These are phyloP conservation scores for Stephanodiscus minutulus DNA, from an alignment of 108 stramenopile species.

Conservation along the genomic window DNA sequence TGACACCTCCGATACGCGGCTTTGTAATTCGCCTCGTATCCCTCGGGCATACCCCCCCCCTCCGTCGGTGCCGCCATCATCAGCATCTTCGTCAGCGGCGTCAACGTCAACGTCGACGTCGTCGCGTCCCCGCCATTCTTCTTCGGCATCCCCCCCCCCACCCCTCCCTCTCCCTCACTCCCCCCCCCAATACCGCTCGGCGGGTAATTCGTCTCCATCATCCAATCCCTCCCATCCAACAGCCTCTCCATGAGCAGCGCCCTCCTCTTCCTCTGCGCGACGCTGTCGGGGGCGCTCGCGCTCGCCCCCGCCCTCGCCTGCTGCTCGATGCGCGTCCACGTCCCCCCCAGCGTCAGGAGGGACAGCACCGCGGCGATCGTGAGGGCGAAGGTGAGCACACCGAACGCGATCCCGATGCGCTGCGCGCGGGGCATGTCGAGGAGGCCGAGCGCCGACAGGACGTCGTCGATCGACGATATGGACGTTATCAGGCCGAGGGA, in stretches of 20 bases:
- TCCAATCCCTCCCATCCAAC: constrained; percentile 65
- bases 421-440: constrained; percentile 73
- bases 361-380: constrained; percentile 72
- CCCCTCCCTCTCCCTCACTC: constrained; percentile 11
- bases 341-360: constrained; percentile 71
- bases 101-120: constrained; percentile 2
- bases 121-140: background rate
- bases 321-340: constrained; percentile 73
- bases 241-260: constrained; percentile 74
- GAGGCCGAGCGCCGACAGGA: constrained; percentile 74
- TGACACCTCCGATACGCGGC: constrained; percentile 80
- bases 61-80: constrained; percentile 36
- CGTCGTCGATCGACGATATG: constrained; percentile 49
- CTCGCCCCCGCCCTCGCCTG: constrained; percentile 58
- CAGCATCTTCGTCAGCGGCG: constrained; percentile 35
- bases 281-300: constrained; percentile 51
- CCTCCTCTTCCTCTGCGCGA: constrained; percentile 57
- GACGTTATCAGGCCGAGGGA: constrained; percentile 37
- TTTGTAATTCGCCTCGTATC: constrained; percentile 68
- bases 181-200: background rate
- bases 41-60: constrained; percentile 24
- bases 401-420: constrained; percentile 82
- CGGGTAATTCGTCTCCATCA: constrained; percentile 62
- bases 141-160: constrained; percentile 46
- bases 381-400: constrained; percentile 61